phyloP scores from a whole-genome alignment of 495 filamentous ascomycete species.

The Penicillium desertorum region DNA sequence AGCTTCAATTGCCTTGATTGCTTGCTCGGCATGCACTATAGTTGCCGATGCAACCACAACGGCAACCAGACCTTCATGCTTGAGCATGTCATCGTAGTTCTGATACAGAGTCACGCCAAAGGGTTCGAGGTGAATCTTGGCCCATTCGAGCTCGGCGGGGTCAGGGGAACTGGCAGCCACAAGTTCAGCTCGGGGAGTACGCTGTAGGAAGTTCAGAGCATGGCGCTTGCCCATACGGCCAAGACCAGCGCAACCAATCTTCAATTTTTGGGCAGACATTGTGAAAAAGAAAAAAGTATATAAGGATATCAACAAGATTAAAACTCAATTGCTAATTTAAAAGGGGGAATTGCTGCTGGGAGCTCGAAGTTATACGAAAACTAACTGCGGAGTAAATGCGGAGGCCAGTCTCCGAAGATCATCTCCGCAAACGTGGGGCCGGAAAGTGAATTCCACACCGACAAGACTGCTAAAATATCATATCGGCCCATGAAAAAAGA shows the following conservation, averaged over 20 bases:
- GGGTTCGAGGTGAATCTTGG: conserved; percentile 45
- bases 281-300: conserved; percentile 12
- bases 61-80: conserved; percentile 53
- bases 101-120: conserved; percentile 50
- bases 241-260: conserved; percentile 53
- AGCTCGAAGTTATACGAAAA: no score
- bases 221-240: conserved; percentile 61
- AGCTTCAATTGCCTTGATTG: conserved; percentile 54
- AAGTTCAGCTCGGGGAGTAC: conserved; percentile 52
- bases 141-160: conserved; percentile 52
- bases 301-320: not conserved
- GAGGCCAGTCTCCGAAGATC: conserved; percentile 25
- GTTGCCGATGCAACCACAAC: conserved; percentile 55
- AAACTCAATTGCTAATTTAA: not conserved
- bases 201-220: conserved; percentile 53
- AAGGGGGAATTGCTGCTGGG: not conserved
- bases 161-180: conserved; percentile 54
- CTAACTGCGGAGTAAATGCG: conserved; percentile 13
- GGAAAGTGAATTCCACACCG: conserved; percentile 30
- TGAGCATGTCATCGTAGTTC: conserved; percentile 58
- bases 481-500: not conserved
- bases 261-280: conserved; percentile 48
- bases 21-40: conserved; percentile 56
- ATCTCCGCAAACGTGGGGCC: conserved; percentile 19
- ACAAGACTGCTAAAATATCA: not conserved